A percentile compares a stretch with the other conserved stretches of the same genome.
These are phyloP conservation scores for Dimargaris xerosporica DNA, from an alignment of 192 early-diverging fungal genomes.

Conservation along the genomic window DNA sequence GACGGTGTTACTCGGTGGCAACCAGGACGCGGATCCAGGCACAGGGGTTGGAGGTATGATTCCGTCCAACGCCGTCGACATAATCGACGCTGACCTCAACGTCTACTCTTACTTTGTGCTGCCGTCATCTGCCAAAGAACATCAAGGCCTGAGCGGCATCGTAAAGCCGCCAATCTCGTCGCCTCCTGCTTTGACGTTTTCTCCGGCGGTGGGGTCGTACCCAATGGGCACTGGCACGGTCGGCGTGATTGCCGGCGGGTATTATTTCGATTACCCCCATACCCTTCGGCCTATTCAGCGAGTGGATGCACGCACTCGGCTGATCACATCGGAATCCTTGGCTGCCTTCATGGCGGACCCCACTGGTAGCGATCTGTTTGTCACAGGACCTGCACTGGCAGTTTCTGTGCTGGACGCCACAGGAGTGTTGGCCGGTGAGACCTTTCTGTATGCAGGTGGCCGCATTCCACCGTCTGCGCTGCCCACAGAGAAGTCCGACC, in stretches of 20 bases:
- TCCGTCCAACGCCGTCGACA: slow-evolving; percentile 1
- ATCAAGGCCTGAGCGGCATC: no score
- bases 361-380: background rate
- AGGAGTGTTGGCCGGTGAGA: background rate
- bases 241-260: background rate
- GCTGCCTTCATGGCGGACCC: background rate
- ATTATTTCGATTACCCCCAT: slow-evolving; percentile 4
- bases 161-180: no score
- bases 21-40: background rate
- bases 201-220: background rate
- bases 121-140: no score
- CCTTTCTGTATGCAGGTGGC: slow-evolving; percentile 6
- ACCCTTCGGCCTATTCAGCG: background rate
- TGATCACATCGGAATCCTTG: background rate
- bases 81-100: background rate
- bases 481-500: background rate
- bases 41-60: background rate
- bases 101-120: background rate
- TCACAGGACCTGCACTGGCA: background rate
- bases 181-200: background rate
- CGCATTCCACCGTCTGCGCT: background rate
- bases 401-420: background rate
- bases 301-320: background rate
- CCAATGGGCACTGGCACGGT: background rate
- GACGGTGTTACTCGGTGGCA: background rate